phyloP scores from a whole-genome alignment of 1,284 basidiomycete species.

The Chondrostereum purpureum region DNA sequence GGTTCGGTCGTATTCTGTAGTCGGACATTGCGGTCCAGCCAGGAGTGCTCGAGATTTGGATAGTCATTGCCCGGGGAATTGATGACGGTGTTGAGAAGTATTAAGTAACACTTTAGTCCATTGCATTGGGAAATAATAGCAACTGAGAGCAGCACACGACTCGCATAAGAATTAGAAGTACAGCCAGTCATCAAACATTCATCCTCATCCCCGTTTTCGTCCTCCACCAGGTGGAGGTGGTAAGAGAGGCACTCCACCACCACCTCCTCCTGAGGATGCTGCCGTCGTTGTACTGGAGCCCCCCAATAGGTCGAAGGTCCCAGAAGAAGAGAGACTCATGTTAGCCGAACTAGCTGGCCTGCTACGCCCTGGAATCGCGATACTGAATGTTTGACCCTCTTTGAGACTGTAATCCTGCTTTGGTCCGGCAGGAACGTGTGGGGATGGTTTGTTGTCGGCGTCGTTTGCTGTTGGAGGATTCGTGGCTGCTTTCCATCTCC shows the following conservation, averaged over 20 bases:
- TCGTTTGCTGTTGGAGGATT: slow-evolving; percentile 44
- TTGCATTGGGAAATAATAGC: too few species aligned
- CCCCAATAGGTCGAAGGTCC: neutral
- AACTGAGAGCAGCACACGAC: too few species aligned
- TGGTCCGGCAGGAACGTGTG: slow-evolving; percentile 65
- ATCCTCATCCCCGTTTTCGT: neutral
- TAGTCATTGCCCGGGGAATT: too few species aligned
- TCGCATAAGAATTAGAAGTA: too few species aligned
- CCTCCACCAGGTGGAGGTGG: neutral
- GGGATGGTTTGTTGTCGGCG: slow-evolving; percentile 36
- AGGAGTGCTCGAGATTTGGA: too few species aligned
- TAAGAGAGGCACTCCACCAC: neutral
- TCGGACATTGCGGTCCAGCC: too few species aligned
- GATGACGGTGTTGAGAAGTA: too few species aligned
- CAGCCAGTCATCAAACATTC: too few species aligned
- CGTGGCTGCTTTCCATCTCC: slow-evolving; percentile 54
- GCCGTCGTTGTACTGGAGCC: neutral
- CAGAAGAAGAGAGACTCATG: too few species aligned
- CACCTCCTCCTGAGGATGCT: neutral
- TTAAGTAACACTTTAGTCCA: too few species aligned
- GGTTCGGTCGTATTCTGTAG: too few species aligned
- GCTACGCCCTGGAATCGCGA: slow-evolving; percentile 77
- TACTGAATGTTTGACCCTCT: slow-evolving; percentile 93
- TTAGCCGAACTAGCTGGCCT: too few species aligned
- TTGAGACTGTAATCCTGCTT: slow-evolving; percentile 96